Evolutionary conservation across 1,139 yeast species (phyloP).

Genomic region (Geotrichum australiense): DNA sequence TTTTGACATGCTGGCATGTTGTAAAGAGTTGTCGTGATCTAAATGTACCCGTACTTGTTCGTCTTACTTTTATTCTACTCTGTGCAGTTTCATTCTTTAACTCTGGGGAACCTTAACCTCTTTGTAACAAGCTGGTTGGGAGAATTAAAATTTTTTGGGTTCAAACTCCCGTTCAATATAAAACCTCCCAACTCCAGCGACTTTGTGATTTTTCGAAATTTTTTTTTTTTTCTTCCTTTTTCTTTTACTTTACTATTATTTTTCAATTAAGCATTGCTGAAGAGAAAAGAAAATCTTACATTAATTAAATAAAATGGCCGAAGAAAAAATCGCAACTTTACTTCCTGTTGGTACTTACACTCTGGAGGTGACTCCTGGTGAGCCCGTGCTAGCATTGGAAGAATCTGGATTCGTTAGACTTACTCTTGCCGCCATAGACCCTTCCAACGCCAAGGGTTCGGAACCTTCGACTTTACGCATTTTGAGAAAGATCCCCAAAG

Average conservation of each 20-base stretch:
- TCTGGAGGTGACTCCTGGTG: conserved; percentile 69
- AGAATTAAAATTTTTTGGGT: conserved; percentile 6
- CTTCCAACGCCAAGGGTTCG: conserved; percentile 50
- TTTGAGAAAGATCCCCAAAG: conserved; percentile 24
- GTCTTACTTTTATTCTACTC: too few relatives aligned
- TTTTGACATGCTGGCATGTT: too few relatives aligned
- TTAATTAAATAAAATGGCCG: conserved; percentile 10
- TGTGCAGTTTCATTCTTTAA: too few relatives aligned
- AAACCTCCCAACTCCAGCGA: too few relatives aligned
- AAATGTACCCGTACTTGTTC: too few relatives aligned
- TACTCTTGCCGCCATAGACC: conserved; percentile 94
- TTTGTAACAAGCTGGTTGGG: conserved; percentile 7
- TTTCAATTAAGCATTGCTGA: background rate
- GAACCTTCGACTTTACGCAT: conserved; percentile 19
- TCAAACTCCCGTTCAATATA: background rate
- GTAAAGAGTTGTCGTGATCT: too few relatives aligned
- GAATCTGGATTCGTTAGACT: conserved; percentile 83
- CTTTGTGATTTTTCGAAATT: too few relatives aligned
- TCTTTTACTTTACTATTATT: conserved; percentile 5
- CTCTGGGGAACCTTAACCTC: too few relatives aligned
- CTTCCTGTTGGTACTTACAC: conserved; percentile 16
- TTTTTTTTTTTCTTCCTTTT: conserved; percentile 7
- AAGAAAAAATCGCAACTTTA: conserved; percentile 6
- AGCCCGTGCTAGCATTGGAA: conserved; percentile 79
- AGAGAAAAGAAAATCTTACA: too few relatives aligned